phyloP scores from a whole-genome alignment of 2,329 filamentous ascomycete species.

The Phyllosticta paracitricarpa region DNA sequence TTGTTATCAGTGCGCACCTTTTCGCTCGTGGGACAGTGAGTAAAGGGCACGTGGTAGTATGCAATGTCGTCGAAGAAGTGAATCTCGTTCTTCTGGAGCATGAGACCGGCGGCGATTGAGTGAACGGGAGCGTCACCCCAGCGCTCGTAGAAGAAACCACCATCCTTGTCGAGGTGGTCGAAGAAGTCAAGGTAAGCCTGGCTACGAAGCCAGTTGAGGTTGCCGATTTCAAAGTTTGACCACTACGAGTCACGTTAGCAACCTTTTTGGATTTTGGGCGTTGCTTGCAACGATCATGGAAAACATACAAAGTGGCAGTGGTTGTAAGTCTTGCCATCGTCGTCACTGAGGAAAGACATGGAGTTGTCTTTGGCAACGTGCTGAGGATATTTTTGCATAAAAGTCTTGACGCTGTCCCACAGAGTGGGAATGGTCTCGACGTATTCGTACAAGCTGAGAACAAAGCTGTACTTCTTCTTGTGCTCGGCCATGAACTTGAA shows the following conservation, averaged over 20 bases:
- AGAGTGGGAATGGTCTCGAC: constrained; percentile 90
- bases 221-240: constrained; percentile 98
- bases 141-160: constrained; percentile 97
- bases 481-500: constrained; percentile 96
- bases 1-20: constrained; percentile 72
- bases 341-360: constrained; percentile 84
- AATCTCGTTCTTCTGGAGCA: constrained; percentile 85
- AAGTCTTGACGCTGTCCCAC: constrained; percentile 92
- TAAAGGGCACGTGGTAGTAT: constrained; percentile 97
- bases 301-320: constrained; percentile 84
- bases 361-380: constrained; percentile 77
- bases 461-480: constrained; percentile 97
- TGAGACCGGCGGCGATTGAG: constrained; percentile 82
- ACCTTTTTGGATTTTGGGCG: neutral
- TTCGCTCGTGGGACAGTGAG: constrained; percentile 90
- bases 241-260: constrained; percentile 48
- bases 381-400: constrained; percentile 82
- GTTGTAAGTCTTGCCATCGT: constrained; percentile 87
- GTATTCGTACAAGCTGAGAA: constrained; percentile 92
- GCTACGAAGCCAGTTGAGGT: constrained; percentile 85
- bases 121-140: constrained; percentile 98
- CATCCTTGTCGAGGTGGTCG: constrained; percentile 73
- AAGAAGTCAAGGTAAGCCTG: constrained; percentile 88
- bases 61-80: constrained; percentile 99
- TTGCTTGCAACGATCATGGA: neutral